phyloP scores from a whole-genome alignment of 2,329 filamentous ascomycete genomes.

The Fusarium longipes region DNA sequence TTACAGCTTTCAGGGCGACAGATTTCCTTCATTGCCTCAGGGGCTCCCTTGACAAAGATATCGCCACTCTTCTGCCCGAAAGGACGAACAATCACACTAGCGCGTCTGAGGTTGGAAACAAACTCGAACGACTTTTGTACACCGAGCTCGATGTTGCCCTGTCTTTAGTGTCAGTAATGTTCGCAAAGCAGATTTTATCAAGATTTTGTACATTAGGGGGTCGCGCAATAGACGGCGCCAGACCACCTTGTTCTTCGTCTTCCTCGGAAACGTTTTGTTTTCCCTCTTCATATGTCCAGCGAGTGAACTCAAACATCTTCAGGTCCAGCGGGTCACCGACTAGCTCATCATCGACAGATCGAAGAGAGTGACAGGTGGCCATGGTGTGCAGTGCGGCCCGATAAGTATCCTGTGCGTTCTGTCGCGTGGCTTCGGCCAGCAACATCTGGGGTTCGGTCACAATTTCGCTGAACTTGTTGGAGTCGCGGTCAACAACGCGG shows the following conservation, averaged over 20 bases:
- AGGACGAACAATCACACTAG: constrained; percentile 90
- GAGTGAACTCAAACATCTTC: constrained; percentile 98
- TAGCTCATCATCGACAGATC: constrained; percentile 86
- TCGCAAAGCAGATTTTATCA: constrained; percentile 46
- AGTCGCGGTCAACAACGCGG: constrained; percentile 75
- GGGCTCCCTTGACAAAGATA: constrained; percentile 95
- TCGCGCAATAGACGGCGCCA: constrained; percentile 89
- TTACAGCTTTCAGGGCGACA: constrained; percentile 83
- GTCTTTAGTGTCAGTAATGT: not conserved
- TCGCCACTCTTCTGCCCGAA: constrained; percentile 87
- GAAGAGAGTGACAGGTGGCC: constrained; percentile 95
- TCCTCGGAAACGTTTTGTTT: constrained; percentile 73
- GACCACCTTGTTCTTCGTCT: constrained; percentile 78
- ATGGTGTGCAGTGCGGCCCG: constrained; percentile 86
- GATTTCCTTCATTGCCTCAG: constrained; percentile 95
- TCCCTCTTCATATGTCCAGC: constrained; percentile 92
- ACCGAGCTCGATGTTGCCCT: constrained; percentile 82
- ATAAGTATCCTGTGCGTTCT: constrained; percentile 50
- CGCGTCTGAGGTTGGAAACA: constrained; percentile 88
- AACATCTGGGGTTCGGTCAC: constrained; percentile 72
- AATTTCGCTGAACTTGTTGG: constrained; percentile 77
- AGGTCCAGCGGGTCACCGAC: constrained; percentile 94
- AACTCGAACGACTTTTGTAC: constrained; percentile 94
- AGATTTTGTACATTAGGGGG: constrained; percentile 70
- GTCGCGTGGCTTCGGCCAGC: constrained; percentile 57